Evolutionary conservation across 768 basidiomycete genomes (phyloP).

Genomic region (Scleroderma citrinum): DNA sequence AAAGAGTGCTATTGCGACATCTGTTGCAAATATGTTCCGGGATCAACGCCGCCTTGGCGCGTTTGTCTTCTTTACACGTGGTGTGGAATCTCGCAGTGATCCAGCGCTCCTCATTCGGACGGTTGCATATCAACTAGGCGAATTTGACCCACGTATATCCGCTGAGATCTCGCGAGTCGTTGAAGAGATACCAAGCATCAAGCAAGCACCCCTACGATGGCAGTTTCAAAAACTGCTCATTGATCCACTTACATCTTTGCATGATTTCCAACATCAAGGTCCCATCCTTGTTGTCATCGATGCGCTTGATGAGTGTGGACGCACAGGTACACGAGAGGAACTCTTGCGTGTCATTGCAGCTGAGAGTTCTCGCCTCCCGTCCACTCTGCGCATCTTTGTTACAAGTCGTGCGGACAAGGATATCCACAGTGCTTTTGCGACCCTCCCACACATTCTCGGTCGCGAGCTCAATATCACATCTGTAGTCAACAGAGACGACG

Average conservation of each 20-base stretch:
- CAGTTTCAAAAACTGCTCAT: conserved; percentile 32
- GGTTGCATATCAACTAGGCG: conserved; percentile 29
- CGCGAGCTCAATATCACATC: conserved; percentile 25
- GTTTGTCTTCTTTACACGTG: conserved; percentile 31
- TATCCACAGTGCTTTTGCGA: conserved; percentile 14
- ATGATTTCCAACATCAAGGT: conserved; percentile 16
- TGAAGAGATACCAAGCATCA: conserved; percentile 23
- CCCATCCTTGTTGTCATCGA: conserved; percentile 31
- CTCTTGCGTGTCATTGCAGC: conserved; percentile 24
- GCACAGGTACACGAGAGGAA: conserved; percentile 18
- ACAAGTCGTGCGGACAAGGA: conserved; percentile 29
- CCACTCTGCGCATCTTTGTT: conserved; percentile 27
- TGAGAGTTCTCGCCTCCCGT: conserved; percentile 12
- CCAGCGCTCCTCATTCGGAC: conserved; percentile 28
- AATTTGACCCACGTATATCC: conserved; percentile 27
- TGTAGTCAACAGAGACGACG: conserved; percentile 18
- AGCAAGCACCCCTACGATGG: conserved; percentile 20
- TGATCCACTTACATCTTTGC: conserved; percentile 21
- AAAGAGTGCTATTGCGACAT: conserved; percentile 33
- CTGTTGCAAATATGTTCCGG: conserved; percentile 29
- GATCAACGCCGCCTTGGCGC: conserved; percentile 30
- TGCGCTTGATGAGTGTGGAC: conserved; percentile 30
- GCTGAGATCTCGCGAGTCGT: conserved; percentile 20
- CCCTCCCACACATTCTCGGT: conserved; percentile 8
- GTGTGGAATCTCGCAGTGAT: conserved; percentile 24